phyloP scores from a whole-genome alignment of 371 early-diverging fungal species.

The Nematocida sp. region DNA sequence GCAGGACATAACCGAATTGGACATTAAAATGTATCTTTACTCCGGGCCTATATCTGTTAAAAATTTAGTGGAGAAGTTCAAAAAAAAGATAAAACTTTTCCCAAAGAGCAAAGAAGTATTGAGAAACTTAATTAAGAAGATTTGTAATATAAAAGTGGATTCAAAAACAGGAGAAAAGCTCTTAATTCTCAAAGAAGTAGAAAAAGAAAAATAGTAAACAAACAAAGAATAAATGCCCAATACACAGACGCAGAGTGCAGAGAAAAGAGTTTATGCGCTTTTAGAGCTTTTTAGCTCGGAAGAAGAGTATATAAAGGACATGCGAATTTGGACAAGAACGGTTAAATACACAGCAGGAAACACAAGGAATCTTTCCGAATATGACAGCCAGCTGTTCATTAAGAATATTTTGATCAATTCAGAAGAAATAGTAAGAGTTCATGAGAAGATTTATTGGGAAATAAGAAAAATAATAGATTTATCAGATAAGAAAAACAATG shows the following conservation, averaged over 20 bases:
- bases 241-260: not conserved
- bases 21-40: constrained; percentile 39
- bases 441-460: constrained; percentile 3
- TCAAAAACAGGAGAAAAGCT: constrained; percentile 45
- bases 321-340: constrained; percentile 40
- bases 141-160: constrained; percentile 47
- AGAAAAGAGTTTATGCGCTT: constrained; percentile 40
- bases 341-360: constrained; percentile 37
- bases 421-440: constrained; percentile 24
- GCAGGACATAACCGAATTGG: constrained; percentile 37
- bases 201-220: constrained; percentile 37
- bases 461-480: constrained; percentile 1
- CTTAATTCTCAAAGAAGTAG: constrained; percentile 40
- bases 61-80: constrained; percentile 43
- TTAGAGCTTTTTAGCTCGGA: constrained; percentile 44
- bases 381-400: constrained; percentile 30
- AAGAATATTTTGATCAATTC: constrained; percentile 22
- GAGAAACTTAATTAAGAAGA: constrained; percentile 23
- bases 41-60: constrained; percentile 35
- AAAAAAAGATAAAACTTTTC: constrained; percentile 22
- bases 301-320: constrained; percentile 29
- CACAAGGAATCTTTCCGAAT: constrained; percentile 6
- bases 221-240: not conserved
- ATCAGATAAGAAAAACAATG: constrained; percentile 3
- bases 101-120: constrained; percentile 45